Conservation (phyloP, 179 eudicot genomes). For the Silene coronaria region DNA sequence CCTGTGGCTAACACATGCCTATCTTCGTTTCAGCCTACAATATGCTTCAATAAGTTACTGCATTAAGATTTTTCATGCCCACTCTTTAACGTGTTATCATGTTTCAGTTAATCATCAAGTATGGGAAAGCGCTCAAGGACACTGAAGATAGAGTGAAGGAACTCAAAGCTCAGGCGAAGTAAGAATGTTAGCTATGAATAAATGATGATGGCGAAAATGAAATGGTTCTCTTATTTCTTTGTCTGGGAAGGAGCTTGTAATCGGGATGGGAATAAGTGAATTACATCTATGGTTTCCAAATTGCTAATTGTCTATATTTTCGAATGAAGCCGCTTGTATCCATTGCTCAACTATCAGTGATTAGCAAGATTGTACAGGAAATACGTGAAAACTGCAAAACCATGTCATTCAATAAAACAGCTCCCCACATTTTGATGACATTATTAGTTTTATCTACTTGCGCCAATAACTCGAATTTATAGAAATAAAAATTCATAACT, state of each 20-base stretch:
- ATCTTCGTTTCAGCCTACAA: neutral
- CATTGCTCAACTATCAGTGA: neutral
- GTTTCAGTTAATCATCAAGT: slow-evolving; percentile 59
- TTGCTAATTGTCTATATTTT: neutral
- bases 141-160: slow-evolving; percentile 80
- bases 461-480: neutral
- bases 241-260: neutral
- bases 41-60: neutral
- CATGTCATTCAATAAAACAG: neutral
- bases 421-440: neutral
- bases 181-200: slow-evolving; percentile 25
- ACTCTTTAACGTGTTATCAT: slow-evolving; percentile 5
- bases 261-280: slow-evolving; percentile 5
- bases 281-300: neutral
- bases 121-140: slow-evolving; percentile 69
- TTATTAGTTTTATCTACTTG: no score
- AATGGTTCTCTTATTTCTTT: neutral
- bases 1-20: neutral
- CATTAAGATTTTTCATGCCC: neutral
- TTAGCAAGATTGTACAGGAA: neutral
- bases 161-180: slow-evolving; percentile 62
- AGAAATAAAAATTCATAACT: no score
- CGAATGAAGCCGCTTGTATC: neutral
- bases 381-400: neutral
- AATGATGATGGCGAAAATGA: slow-evolving; percentile 26